These are phyloP conservation scores for Saccharomycopsis phalli DNA, from an alignment of 1,139 yeast species.

Conservation along the genomic window DNA sequence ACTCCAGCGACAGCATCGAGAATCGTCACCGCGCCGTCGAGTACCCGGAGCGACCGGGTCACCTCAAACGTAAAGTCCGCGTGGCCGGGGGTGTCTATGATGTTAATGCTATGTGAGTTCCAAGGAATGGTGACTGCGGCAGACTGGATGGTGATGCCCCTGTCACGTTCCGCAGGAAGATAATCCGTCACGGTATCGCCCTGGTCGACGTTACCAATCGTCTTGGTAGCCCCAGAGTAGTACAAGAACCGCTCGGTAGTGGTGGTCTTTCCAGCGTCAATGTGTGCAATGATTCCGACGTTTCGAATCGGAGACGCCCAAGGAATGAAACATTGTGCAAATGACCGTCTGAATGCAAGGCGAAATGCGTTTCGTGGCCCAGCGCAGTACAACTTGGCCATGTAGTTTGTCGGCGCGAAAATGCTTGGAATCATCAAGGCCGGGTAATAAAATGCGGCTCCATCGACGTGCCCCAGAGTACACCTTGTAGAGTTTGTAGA, in stretches of 20 bases:
- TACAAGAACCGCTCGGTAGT: slow-evolving; percentile 88
- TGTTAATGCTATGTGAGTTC: slow-evolving; percentile 66
- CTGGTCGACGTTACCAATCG: slow-evolving; percentile 91
- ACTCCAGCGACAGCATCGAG: slow-evolving; percentile 97
- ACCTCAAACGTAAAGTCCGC: slow-evolving; percentile 97
- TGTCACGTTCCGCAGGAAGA: slow-evolving; percentile 76
- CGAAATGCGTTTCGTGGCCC: no score
- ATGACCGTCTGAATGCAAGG: no score
- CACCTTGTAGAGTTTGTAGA: no score
- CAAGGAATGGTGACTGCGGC: slow-evolving; percentile 93
- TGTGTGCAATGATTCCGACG: slow-evolving; percentile 78
- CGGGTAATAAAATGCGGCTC: no score
- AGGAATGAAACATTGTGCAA: no score
- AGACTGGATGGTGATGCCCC: slow-evolving; percentile 95
- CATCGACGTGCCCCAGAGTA: no score
- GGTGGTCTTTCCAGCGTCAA: slow-evolving; percentile 87
- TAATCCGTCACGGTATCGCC: slow-evolving; percentile 97
- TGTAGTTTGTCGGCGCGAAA: no score
- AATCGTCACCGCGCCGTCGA: slow-evolving; percentile 90
- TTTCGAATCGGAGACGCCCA: no score
- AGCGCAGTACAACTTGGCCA: no score
- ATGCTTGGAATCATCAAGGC: no score
- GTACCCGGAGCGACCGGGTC: slow-evolving; percentile 73
- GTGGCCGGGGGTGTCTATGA: slow-evolving; percentile 97
- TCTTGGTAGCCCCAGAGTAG: slow-evolving; percentile 69